phyloP scores from a whole-genome alignment of 352 stramenopile species.

The Phytophthora pisi region DNA sequence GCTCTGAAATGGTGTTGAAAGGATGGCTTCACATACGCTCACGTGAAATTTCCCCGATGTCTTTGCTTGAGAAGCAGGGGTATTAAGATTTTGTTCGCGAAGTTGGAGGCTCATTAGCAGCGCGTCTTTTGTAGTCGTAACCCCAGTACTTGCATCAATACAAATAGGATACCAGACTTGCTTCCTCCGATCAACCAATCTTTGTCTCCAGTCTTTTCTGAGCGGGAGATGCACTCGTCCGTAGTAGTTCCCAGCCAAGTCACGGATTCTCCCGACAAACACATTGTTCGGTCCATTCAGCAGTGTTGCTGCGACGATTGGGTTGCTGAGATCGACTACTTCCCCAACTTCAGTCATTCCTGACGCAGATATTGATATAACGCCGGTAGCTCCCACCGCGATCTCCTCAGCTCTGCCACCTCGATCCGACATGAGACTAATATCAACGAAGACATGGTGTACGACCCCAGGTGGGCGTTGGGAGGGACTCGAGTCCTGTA shows the following conservation, averaged over 20 bases:
- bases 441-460: constrained; percentile 26
- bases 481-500: neutral
- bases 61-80: neutral
- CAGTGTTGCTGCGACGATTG: constrained; percentile 15
- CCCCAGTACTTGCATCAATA: neutral
- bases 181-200: constrained; percentile 15
- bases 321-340: constrained; percentile 33
- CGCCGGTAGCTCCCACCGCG: constrained; percentile 12
- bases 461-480: neutral
- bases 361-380: constrained; percentile 15
- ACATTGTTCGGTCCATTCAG: constrained; percentile 12
- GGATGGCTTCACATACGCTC: constrained; percentile 23
- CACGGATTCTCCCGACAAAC: constrained; percentile 30
- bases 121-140: constrained; percentile 13
- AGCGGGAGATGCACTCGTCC: constrained; percentile 41
- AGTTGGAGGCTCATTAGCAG: constrained; percentile 30
- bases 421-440: constrained; percentile 21
- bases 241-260: constrained; percentile 23
- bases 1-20: constrained; percentile 3
- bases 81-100: neutral
- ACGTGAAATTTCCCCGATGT: constrained; percentile 20
- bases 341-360: constrained; percentile 24
- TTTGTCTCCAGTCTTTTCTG: constrained; percentile 35
- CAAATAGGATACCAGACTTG: constrained; percentile 19
- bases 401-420: constrained; percentile 10